These are phyloP conservation scores for Medicago arabica DNA, from an alignment of 306 rosid species.

Conservation along the genomic window DNA sequence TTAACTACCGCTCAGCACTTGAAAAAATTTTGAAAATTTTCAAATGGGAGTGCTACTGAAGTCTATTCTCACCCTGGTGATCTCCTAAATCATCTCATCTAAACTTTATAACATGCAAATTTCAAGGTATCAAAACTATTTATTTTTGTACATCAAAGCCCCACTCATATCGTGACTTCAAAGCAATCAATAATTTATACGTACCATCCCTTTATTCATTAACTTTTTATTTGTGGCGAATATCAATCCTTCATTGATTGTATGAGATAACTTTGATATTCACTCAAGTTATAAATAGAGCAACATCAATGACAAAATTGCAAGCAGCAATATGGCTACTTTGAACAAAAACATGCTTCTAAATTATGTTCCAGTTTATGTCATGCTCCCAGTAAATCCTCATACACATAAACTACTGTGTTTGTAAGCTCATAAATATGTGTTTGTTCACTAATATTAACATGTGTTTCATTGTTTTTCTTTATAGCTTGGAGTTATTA, in stretches of 20 bases:
- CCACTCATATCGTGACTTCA: background rate
- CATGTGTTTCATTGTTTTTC: background rate
- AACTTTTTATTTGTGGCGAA: too few species aligned
- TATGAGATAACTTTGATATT: conserved; percentile 7
- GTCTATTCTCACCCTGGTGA: too few species aligned
- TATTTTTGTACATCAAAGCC: background rate
- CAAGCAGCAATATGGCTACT: conserved; percentile 43
- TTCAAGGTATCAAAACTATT: background rate
- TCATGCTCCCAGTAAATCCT: conserved; percentile 86
- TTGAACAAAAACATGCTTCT: conserved; percentile 55
- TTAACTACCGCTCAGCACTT: too few species aligned
- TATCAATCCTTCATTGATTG: too few species aligned
- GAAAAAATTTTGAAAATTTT: too few species aligned
- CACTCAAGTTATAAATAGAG: background rate
- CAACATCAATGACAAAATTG: conserved; percentile 21
- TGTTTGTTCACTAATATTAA: background rate
- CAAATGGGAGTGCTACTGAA: too few species aligned
- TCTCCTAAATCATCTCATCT: too few species aligned
- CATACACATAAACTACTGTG: conserved; percentile 10
- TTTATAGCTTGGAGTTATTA: conserved; percentile 68
- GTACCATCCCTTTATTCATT: too few species aligned
- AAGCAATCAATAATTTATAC: background rate
- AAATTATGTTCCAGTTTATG: conserved; percentile 80
- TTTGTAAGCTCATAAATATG: background rate
- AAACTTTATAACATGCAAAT: too few species aligned